Conservation (phyloP, 257 asterid genomes). For the Solanum sejunctum region DNA sequence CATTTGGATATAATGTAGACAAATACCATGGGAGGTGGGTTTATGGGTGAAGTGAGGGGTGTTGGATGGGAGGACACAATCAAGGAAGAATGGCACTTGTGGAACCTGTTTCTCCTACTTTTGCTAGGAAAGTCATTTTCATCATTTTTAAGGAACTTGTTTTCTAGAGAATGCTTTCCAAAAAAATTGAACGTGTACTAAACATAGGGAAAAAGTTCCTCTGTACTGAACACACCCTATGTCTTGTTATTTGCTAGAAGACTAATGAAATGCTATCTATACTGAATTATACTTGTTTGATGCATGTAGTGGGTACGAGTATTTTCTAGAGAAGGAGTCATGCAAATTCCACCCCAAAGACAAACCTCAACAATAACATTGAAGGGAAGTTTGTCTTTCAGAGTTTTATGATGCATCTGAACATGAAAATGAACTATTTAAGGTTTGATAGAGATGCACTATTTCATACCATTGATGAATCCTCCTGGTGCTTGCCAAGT, state of each 20-base stretch:
- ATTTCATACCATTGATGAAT: constrained; percentile 10
- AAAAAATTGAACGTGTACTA: background rate
- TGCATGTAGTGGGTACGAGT: background rate
- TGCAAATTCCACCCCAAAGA: background rate
- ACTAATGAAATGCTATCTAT: background rate
- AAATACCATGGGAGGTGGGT: background rate
- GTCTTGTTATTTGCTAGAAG: background rate
- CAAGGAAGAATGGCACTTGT: background rate
- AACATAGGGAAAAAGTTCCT: background rate
- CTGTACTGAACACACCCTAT: background rate
- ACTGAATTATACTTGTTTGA: background rate
- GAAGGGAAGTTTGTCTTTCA: background rate
- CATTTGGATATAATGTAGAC: background rate
- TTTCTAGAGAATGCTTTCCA: background rate
- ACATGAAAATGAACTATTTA: background rate
- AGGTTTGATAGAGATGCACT: background rate
- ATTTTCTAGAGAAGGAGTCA: background rate
- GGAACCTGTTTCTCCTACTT: background rate
- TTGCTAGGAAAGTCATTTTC: background rate
- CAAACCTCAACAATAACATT: background rate
- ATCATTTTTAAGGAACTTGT: background rate
- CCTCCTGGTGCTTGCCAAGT: background rate
- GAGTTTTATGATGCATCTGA: background rate
- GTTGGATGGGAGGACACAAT: background rate
- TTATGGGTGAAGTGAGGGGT: background rate